Evolutionary conservation across 768 basidiomycete species (phyloP), one percentile per base, ranked within the genome.

Genomic region (Crassisporium funariophilum): DNA sequence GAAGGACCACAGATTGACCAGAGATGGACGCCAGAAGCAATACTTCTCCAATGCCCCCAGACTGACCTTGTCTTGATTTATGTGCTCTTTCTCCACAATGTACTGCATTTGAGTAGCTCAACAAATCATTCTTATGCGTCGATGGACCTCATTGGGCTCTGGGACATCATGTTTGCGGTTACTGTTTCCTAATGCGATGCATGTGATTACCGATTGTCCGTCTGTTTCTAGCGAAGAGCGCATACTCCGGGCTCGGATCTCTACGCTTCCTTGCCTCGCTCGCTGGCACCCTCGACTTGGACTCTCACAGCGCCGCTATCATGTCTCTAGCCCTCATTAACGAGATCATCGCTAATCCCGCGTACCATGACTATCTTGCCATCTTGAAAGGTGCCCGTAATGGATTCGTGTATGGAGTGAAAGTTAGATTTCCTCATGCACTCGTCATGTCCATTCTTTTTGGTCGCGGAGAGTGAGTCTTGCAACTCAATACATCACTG

Each of bases 371-470:
- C 63, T 84, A 88, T 58, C 81, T 98, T 35, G 88, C 91, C 19
- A 87, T 99, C 58, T 68, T 98, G 62, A 99, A 99, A 66, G 95
- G 97, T 35, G 90, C 92, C 23, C 80, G 91, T 33, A 93, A 93
- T 62, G 92, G 92, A 4, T 79, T 92, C 49, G 88, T 93, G 7
- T 94, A 93, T 57, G 91, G 91, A 27, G 88, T 86, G 56, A 92
- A 93, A 70, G 87, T 95, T 52, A 75, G 93, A 34, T 95, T 95
- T 59, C 95, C 95, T 29, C 95, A 98, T 78, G 95, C 95, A 1
- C 73, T 98, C 21, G 86, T 98, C 40, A 98, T 98, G 95, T 88
- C 93, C 17, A 80, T 97, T 50, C 74, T 98, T 33, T 98, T 98
- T 60, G 92, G 93, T 23, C 80, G 86, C 38, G 93, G 93, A 72